A percentile compares a stretch with the other conserved stretches of the same genome.
Conservation (phyloP, 2,329 filamentous ascomycete species). For the Ophiocordyceps unilateralis region DNA sequence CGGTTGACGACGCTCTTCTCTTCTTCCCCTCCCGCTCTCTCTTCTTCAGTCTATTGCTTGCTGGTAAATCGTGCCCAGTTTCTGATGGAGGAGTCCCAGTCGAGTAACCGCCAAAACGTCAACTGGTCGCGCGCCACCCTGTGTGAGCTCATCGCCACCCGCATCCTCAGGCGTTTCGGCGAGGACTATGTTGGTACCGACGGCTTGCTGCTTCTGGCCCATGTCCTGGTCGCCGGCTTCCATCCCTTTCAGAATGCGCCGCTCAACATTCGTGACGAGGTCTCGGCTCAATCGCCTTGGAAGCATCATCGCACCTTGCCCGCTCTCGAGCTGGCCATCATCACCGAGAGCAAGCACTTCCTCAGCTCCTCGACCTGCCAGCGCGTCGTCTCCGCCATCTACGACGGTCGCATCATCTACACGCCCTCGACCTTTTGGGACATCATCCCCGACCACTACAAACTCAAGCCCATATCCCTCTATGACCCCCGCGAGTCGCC, state of each 20-base stretch:
- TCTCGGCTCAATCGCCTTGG: conserved; percentile 29
- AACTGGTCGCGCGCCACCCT: conserved; percentile 61
- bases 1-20: not conserved
- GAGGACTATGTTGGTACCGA: conserved; percentile 57
- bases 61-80: conserved; percentile 72
- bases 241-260: conserved; percentile 76
- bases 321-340: conserved; percentile 66
- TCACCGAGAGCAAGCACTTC: conserved; percentile 67
- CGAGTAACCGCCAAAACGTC: conserved; percentile 65
- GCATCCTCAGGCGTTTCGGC: conserved; percentile 61
- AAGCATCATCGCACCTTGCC: conserved; percentile 45
- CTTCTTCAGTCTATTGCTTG: conserved; percentile 52
- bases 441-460: conserved; percentile 74
- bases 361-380: conserved; percentile 63
- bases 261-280: conserved; percentile 42
- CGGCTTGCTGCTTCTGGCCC: conserved; percentile 56
- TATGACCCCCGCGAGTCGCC: conserved; percentile 64
- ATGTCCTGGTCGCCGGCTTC: conserved; percentile 69
- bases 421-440: conserved; percentile 70
- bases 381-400: conserved; percentile 69
- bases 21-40: not conserved
- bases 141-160: conserved; percentile 65
- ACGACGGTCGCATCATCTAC: conserved; percentile 64
- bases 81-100: conserved; percentile 56
- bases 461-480: conserved; percentile 63